Evolutionary conservation across 2,329 filamentous ascomycete species (phyloP).

Genomic region (Aureobasidium sp.): DNA sequence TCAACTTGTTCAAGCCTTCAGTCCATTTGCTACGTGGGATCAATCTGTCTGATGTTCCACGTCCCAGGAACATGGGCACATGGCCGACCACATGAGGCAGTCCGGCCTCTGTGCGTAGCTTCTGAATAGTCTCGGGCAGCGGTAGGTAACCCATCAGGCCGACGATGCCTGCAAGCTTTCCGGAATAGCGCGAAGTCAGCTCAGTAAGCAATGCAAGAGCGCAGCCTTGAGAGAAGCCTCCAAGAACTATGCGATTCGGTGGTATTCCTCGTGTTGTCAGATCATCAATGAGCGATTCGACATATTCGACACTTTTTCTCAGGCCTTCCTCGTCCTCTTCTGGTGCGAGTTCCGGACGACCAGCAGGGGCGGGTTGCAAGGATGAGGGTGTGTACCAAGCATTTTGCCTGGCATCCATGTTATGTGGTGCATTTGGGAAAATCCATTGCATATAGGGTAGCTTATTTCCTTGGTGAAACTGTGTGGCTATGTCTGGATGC

Average conservation of each 20-base stretch:
- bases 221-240: constrained; percentile 44
- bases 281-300: constrained; percentile 37
- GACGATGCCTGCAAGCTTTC: constrained; percentile 35
- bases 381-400: constrained; percentile 42
- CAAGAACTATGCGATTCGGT: constrained; percentile 37
- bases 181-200: constrained; percentile 33
- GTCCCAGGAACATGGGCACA: constrained; percentile 40
- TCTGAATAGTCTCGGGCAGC: constrained; percentile 32
- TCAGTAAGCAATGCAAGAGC: constrained; percentile 39
- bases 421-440: constrained; percentile 43
- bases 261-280: constrained; percentile 36
- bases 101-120: constrained; percentile 32
- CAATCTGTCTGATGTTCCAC: constrained; percentile 42
- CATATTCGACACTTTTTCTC: constrained; percentile 32
- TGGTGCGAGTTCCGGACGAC: constrained; percentile 37
- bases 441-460: constrained; percentile 44
- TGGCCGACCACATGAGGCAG: constrained; percentile 30
- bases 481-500: constrained; percentile 35
- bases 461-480: constrained; percentile 43
- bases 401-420: constrained; percentile 39
- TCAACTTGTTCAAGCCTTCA: constrained; percentile 35
- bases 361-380: constrained; percentile 32
- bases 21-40: constrained; percentile 39
- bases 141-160: constrained; percentile 45
- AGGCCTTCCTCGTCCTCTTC: constrained; percentile 42